Evolutionary conservation across 768 basidiomycete species (phyloP), one percentile per base, ranked within the genome.

Genomic region (Auriscalpium vulgare): DNA sequence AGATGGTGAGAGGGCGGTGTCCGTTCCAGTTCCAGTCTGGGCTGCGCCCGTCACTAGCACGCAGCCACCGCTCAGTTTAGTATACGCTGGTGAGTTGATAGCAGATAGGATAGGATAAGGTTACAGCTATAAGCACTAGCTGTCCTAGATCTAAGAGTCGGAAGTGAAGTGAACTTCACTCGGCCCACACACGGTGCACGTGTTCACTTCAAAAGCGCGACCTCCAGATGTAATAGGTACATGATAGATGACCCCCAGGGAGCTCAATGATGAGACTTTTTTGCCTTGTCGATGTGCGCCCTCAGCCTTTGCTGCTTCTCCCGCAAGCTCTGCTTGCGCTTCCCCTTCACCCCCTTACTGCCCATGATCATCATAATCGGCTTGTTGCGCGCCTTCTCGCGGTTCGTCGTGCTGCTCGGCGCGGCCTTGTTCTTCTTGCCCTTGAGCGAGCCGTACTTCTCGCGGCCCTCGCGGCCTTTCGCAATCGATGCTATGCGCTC

Each of bases 361-460:
- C 84, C 78, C 59, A 92, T 72, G 53, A 91, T 84, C 91, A 92
- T 93, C 94, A 95, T 95, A 62, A 95, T 80, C 23, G 94, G 94
- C 70, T 97, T 97, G 69, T 95, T 94, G 67, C 88, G 81, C 40
- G 84, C 82, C 81, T 97, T 97, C 74, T 95, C 91, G 66, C 83
- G 78, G 70, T 97, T 97, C 37, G 94, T 95, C 55, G 88, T 85
- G 66, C 89, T 91, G 70, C 90, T 92, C 57, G 85, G 83, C 10
- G 75, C 71, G 37, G 76, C 90, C 68, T 91, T 92, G 57, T 83
- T 91, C 72, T 90, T 88, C 76, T 95, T 94, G n/a, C 92, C 93
- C 73, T 88, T 95, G 62, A 81, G 72, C 40, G 88, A 89, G 19
- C 90, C 90, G 67, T 85, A 97, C 73, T 95, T 95, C 68, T 95